A percentile compares a stretch with the other conserved stretches of the same genome.
These are phyloP conservation scores for Globisporangium ultimum DNA, from an alignment of 352 stramenopile species.

Conservation along the genomic window DNA sequence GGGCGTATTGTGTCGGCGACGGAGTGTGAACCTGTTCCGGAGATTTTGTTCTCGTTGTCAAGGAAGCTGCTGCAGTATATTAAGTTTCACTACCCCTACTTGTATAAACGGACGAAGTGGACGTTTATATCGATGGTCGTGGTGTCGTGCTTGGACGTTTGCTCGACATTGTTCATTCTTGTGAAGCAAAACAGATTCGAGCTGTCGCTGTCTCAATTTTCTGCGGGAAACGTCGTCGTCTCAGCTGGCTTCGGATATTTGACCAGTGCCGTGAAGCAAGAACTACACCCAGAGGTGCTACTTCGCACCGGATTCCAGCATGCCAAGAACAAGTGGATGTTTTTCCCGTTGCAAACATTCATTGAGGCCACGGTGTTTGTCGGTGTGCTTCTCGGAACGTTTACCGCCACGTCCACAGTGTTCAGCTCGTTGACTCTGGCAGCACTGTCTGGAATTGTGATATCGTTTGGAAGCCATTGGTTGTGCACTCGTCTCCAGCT, in stretches of 20 bases:
- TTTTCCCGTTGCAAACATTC: slow-evolving; percentile 77
- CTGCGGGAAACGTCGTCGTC: slow-evolving; percentile 63
- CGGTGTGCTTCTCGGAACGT: slow-evolving; percentile 73
- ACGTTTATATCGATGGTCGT: slow-evolving; percentile 75
- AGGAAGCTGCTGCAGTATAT: slow-evolving; percentile 25
- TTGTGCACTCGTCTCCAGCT: slow-evolving; percentile 58
- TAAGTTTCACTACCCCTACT: slow-evolving; percentile 34
- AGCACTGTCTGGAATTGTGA: slow-evolving; percentile 65
- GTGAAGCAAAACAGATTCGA: slow-evolving; percentile 37
- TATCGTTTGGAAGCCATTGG: slow-evolving; percentile 71
- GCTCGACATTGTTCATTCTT: slow-evolving; percentile 50
- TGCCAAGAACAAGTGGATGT: slow-evolving; percentile 70
- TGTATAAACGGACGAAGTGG: slow-evolving; percentile 78
- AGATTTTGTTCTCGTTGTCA: slow-evolving; percentile 11
- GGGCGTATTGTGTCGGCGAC: neutral
- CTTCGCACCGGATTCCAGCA: slow-evolving; percentile 46
- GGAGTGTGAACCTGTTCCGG: neutral
- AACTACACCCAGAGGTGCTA: slow-evolving; percentile 56
- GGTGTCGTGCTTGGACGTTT: slow-evolving; percentile 62
- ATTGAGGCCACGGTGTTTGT: slow-evolving; percentile 68
- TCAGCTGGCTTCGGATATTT: slow-evolving; percentile 63
- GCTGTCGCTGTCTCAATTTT: slow-evolving; percentile 72
- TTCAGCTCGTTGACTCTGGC: slow-evolving; percentile 77
- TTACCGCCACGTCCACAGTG: slow-evolving; percentile 61
- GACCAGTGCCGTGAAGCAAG: slow-evolving; percentile 57